Conservation (phyloP, 2,329 filamentous ascomycete species). For the Talaromyces sp. region DNA sequence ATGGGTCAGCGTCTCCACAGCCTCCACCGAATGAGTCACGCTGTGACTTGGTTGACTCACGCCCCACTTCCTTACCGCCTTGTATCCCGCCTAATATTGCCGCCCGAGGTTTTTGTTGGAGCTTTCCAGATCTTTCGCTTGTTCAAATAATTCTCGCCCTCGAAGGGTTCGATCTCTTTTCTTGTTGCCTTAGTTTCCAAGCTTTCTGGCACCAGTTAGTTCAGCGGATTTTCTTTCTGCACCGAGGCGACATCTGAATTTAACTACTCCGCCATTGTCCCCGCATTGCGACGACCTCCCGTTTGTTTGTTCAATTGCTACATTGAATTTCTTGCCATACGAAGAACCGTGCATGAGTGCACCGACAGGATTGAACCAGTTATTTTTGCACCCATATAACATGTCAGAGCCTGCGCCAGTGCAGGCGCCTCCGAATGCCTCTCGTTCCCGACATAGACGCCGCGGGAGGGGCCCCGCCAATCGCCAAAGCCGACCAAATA, state of each 20-base stretch:
- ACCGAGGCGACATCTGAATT: too few relatives aligned
- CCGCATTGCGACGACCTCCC: neutral
- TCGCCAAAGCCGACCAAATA: constrained; percentile 26
- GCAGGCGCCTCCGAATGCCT: neutral
- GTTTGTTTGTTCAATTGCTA: neutral
- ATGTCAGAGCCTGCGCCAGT: constrained; percentile 15
- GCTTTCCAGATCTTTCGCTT: constrained; percentile 13
- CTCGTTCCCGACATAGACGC: constrained; percentile 25
- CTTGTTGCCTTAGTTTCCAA: neutral
- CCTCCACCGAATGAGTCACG: constrained; percentile 13
- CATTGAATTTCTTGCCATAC: neutral
- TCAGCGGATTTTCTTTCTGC: neutral
- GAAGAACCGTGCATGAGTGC: constrained; percentile 10
- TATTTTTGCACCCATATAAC: neutral
- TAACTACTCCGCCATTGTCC: neutral
- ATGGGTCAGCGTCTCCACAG: neutral
- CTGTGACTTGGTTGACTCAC: constrained; percentile 12
- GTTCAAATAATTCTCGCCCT: constrained; percentile 13
- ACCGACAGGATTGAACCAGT: neutral
- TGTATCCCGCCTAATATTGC: constrained; percentile 22
- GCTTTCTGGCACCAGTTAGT: neutral
- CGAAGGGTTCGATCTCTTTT: constrained; percentile 6
- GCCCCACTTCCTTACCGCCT: constrained; percentile 15
- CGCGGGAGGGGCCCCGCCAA: constrained; percentile 33
- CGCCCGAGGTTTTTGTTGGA: constrained; percentile 21